Base-by-base conservation (phyloP, 2,329 filamentous ascomycete species). In the Pseudogymnoascus sp. region DNA sequence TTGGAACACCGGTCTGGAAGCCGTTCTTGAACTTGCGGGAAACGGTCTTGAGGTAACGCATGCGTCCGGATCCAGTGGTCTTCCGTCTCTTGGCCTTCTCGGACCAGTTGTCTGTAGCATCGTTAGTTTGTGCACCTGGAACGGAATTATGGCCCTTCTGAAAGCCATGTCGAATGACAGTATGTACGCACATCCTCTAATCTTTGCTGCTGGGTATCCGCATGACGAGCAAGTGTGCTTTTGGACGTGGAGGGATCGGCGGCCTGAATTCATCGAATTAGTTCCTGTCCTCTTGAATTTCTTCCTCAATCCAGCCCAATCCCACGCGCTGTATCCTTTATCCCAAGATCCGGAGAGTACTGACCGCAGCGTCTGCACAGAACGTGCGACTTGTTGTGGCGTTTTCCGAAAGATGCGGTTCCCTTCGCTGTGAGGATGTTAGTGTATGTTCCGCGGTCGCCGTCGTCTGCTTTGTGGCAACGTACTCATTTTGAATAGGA, bases 11-110 rank as follows among this genome's bases (percentile, higher is more conserved):
- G 72, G 82, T 86, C 84, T 90, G 93, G 91, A 99, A 99, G 74
- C 92, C 93, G 83, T 99, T 99, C 85, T 89, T 91, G 88, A 96
- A 96, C 82, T 87, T 87, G 80, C 95, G 89, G 77, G 92, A 84
- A 78, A 99, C 88, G 75, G 85, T 86, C 86, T 96, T 96, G 79
- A 99, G 86, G 83, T 93, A 91, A 78, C 91, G 87, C 88, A 93
- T 95, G 81, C 95, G 91, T 80, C 95, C 95, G 77, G 91, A 93
- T 76, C 95, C 95, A 78, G 90, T 93, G 77, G 93, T 97, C 93
- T 97, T 97, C 89, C 95, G 96, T 81, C 95, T 86, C 91, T 97
- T 97, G 75, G 93, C 93, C 90, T 99, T 99, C 87, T 97, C 93
- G 80, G 90, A 87, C 95, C 95, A 99, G 90, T 99, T 97, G 89